phyloP scores from a whole-genome alignment of 1,284 basidiomycete species.

The Marasmius sp. region DNA sequence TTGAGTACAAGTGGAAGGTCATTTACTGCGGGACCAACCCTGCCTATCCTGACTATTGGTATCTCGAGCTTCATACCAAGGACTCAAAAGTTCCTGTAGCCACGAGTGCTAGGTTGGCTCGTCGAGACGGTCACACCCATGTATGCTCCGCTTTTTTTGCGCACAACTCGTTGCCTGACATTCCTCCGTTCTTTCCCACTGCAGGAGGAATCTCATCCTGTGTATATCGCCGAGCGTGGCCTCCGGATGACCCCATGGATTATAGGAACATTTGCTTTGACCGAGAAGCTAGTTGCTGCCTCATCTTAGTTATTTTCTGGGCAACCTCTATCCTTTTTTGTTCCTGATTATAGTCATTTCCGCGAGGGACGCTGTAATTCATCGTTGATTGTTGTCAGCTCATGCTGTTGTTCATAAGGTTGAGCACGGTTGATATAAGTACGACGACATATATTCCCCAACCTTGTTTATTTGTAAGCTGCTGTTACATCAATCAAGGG shows the following conservation, averaged over 20 bases:
- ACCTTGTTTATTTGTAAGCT: too few relatives aligned
- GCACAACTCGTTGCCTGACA: not conserved
- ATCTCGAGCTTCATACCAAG: constrained; percentile 13
- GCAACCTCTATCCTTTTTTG: too few relatives aligned
- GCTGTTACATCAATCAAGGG: too few relatives aligned
- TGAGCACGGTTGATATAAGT: too few relatives aligned
- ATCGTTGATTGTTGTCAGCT: too few relatives aligned
- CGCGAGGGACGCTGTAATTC: too few relatives aligned
- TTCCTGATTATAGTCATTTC: too few relatives aligned
- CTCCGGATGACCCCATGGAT: constrained; percentile 12
- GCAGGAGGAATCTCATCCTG: constrained; percentile 17
- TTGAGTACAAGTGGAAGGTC: constrained; percentile 21
- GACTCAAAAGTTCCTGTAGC: constrained; percentile 16
- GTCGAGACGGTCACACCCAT: constrained; percentile 11
- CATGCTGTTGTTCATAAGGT: too few relatives aligned
- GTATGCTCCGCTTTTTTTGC: constrained; percentile 1
- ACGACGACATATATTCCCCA: too few relatives aligned
- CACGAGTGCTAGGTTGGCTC: constrained; percentile 14
- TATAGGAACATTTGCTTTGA: constrained; percentile 13
- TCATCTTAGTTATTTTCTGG: not conserved
- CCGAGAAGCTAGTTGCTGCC: constrained; percentile 3
- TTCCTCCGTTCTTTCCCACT: not conserved
- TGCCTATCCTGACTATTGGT: constrained; percentile 15
- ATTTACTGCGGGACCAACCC: constrained; percentile 15
- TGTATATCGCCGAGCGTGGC: constrained; percentile 18